phyloP scores from a whole-genome alignment of 345 rosid species.

The Brassica rapa region DNA sequence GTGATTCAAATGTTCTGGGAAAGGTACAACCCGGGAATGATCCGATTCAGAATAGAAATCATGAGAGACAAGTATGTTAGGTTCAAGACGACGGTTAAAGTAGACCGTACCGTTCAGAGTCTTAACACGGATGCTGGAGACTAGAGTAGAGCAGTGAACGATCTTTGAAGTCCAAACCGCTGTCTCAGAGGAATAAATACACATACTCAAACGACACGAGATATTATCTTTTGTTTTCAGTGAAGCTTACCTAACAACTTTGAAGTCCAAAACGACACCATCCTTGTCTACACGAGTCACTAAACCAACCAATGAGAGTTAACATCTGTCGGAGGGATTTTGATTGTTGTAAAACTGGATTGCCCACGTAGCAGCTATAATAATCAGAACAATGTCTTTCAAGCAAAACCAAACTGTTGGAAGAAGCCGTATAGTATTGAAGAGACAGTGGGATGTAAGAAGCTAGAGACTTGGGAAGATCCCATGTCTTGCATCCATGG shows the following conservation, averaged over 20 bases:
- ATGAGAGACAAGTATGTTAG: background rate
- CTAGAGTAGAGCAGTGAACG: background rate
- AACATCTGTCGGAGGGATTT: background rate
- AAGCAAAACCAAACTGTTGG: background rate
- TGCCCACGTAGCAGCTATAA: background rate
- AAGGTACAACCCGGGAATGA: background rate
- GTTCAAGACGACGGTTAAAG: background rate
- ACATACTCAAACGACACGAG: background rate
- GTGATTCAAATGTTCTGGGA: background rate
- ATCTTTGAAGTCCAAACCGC: background rate
- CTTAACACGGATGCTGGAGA: background rate
- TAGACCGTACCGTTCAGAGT: background rate
- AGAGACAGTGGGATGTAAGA: background rate
- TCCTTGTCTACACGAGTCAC: background rate
- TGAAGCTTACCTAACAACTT: background rate
- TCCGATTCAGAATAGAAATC: background rate
- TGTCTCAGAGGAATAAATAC: background rate
- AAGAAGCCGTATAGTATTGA: background rate
- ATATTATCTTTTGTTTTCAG: background rate
- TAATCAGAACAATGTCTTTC: background rate
- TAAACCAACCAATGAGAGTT: background rate
- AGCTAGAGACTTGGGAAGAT: background rate
- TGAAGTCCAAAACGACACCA: background rate
- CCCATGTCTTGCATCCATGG: background rate
- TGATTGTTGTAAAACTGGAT: background rate